Percentiles rank a stretch among this genome's conserved stretches.
These are phyloP conservation scores for Hirsutella thompsonii DNA, from an alignment of 2,329 filamentous ascomycete species.

Conservation along the genomic window DNA sequence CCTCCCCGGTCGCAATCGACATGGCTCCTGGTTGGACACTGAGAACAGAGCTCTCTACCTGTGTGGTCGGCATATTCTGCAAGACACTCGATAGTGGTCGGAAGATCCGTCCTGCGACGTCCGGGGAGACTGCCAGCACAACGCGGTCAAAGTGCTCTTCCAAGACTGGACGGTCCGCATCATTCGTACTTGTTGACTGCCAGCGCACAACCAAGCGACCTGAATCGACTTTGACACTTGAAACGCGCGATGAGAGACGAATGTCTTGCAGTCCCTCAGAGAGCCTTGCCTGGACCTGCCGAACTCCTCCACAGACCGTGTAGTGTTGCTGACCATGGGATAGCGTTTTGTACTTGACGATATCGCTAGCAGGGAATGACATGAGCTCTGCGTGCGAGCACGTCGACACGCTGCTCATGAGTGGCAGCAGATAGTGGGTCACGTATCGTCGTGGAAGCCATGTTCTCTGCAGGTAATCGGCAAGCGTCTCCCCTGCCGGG, in stretches of 20 bases:
- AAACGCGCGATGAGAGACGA: conserved; percentile 25
- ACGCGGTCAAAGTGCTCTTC: conserved; percentile 34
- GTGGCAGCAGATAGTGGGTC: conserved; percentile 36
- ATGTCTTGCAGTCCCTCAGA: conserved; percentile 22
- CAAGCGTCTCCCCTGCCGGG: conserved; percentile 27
- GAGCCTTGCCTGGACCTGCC: conserved; percentile 33
- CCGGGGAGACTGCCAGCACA: conserved; percentile 40
- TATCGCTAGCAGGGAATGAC: conserved; percentile 37
- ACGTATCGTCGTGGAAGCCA: conserved; percentile 32
- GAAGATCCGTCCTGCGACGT: conserved; percentile 36
- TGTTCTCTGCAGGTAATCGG: conserved; percentile 36
- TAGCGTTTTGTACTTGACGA: conserved; percentile 34
- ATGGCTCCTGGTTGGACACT: conserved; percentile 5
- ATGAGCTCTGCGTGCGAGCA: conserved; percentile 38
- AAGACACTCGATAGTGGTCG: conserved; percentile 24
- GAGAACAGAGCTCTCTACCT: conserved; percentile 34
- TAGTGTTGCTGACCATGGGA: conserved; percentile 36
- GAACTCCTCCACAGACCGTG: conserved; percentile 34
- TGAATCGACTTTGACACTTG: conserved; percentile 15
- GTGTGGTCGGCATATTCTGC: conserved; percentile 30
- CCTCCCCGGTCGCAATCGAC: conserved; percentile 1
- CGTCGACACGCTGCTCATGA: conserved; percentile 40
- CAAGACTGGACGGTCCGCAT: conserved; percentile 1
- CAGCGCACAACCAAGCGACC: conserved; percentile 19
- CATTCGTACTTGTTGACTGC: conserved; percentile 10